Percentiles rank a stretch among this genome's conserved stretches.
These are phyloP conservation scores for Cadophora sp. DNA, from an alignment of 2,329 filamentous ascomycete species.

Conservation along the genomic window DNA sequence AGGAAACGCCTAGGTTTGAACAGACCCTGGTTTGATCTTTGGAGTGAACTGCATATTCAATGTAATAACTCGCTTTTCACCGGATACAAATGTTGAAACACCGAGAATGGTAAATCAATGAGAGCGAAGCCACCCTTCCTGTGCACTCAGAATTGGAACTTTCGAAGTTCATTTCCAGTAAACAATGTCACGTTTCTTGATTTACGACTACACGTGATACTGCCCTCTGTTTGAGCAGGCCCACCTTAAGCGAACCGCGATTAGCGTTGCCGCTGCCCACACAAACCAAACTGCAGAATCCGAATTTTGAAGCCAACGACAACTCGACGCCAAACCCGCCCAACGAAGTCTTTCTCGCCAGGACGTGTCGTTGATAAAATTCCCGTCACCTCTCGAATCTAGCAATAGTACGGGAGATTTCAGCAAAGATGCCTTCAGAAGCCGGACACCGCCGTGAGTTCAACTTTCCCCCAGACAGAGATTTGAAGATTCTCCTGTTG, in stretches of 20 bases:
- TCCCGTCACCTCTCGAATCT: conserved; percentile 46
- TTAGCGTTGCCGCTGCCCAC: conserved; percentile 15
- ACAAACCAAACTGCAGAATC: conserved; percentile 28
- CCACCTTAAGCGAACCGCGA: conserved; percentile 18
- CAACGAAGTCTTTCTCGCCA: conserved; percentile 44
- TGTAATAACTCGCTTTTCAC: no score
- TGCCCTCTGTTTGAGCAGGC: not conserved
- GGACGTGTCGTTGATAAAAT: conserved; percentile 42
- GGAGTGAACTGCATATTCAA: no score
- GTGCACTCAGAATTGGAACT: no score
- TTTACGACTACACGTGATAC: no score
- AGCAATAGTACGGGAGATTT: conserved; percentile 54
- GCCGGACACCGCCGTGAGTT: conserved; percentile 87
- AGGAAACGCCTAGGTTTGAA: no score
- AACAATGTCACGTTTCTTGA: no score
- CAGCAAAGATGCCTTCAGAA: conserved; percentile 86
- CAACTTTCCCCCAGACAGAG: conserved; percentile 24
- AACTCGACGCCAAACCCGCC: conserved; percentile 41
- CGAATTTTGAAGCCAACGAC: conserved; percentile 29
- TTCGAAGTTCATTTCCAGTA: no score
- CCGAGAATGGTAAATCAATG: no score
- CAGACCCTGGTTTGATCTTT: no score
- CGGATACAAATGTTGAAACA: no score
- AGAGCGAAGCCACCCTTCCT: no score
- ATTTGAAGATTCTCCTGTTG: conserved; percentile 3